phyloP scores from a whole-genome alignment of 2,329 filamentous ascomycete species.

The Arthrobotrys sphaeroides region DNA sequence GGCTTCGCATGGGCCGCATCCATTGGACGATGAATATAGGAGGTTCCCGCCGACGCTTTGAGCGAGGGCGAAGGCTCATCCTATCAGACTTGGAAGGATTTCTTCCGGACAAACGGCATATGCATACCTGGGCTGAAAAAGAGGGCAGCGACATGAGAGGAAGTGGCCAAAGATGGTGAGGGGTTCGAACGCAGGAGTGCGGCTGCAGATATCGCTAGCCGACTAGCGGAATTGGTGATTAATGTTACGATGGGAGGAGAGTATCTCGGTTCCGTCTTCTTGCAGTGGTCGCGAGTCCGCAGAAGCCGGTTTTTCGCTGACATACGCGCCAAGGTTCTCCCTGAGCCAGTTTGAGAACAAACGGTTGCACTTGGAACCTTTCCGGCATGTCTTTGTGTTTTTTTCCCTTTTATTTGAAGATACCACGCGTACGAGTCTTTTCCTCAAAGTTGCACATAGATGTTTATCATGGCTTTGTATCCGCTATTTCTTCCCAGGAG shows the following conservation, averaged over 20 bases:
- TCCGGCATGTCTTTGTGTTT: not conserved
- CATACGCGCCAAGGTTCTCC: not conserved
- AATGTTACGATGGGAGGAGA: not conserved
- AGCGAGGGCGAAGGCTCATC: not conserved
- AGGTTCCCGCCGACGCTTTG: conserved; percentile 47
- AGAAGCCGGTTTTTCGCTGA: not conserved
- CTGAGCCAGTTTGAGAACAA: conserved; percentile 12
- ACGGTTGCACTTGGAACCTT: not conserved
- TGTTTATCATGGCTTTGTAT: not conserved
- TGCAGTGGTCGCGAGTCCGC: not conserved
- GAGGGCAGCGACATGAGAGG: not conserved
- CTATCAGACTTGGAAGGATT: conserved; percentile 11
- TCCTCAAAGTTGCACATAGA: not conserved
- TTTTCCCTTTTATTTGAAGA: not conserved
- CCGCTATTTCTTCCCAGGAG: not conserved
- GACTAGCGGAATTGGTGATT: not conserved
- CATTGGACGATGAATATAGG: conserved; percentile 35
- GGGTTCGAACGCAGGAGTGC: conserved; percentile 6
- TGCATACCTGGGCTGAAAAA: not conserved
- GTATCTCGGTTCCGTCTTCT: not conserved
- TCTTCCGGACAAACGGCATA: not conserved
- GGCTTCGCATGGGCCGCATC: conserved; percentile 12
- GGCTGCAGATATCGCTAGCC: not conserved
- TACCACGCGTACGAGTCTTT: not conserved
- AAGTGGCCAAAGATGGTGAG: not conserved